Evolutionary conservation across 768 basidiomycete genomes (phyloP), one percentile per base, ranked within the genome.

Genomic region (Trametes villosa): DNA sequence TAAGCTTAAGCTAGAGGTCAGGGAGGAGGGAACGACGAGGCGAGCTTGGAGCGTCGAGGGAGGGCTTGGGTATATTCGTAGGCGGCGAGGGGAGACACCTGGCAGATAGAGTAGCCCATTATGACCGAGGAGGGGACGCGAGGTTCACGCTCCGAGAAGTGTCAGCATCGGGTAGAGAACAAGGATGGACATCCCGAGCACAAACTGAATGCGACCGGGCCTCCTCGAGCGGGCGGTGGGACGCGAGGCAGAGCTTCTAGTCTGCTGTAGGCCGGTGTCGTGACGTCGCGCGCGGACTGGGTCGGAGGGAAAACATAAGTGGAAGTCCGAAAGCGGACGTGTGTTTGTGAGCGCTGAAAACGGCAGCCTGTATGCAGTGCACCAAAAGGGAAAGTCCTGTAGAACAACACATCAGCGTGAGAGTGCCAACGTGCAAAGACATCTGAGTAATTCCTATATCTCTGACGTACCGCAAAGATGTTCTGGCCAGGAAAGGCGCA

Each of bases 141-240:
- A 24, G 17, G 38, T 20, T 38, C 47, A 13, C 47, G 31, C 41
- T 49, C 48, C 22, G 34, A 33, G 56, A 40, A 9, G 20, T 18
- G 26, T 5, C 15, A 26, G 9, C 24, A 26, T 48, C 46, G 46
- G 34, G 46, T 40, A 42, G 47, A 56, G 33, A 57, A 57, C 56
- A 57, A 57, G 56, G 56, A 57, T 57, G 47, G n/a, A 57, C 56
- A 57, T 57, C 56, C 47, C 29, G 47, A 42, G 56, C 40, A 57
- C 48, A 57, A 57, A 29, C 49, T 30, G 38, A 30, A 13, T 20
- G n/a, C 45, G 29, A 29, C 38, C 36, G 47, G 40, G 4, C 18
- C 12, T 4, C 36, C 56, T 40, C 47, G 45, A 57, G 46, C 38
- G 47, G n/a, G 47, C 27, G 17, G 29, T 42, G 47, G 15, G 47